These are phyloP conservation scores for Hippophae tibetana DNA, from an alignment of 306 rosid genomes.

Conservation along the genomic window DNA sequence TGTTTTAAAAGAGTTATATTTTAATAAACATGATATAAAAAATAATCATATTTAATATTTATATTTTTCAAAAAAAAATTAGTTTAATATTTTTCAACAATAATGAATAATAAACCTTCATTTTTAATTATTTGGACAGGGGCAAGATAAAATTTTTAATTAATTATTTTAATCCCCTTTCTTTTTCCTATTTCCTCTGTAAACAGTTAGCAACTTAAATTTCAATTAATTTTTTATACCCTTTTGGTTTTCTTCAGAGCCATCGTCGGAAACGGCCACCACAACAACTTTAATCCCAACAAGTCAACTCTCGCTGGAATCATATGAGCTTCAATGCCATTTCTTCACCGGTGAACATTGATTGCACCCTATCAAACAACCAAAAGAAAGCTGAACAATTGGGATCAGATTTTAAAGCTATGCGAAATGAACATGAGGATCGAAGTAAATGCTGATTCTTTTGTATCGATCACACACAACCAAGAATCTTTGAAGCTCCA, in stretches of 20 bases:
- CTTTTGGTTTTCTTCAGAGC: slow-evolving; percentile 11
- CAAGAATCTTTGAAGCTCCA: slow-evolving; percentile 54
- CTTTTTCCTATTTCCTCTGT: no score
- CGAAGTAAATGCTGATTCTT: neutral
- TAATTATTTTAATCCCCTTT: no score
- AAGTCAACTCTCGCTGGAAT: slow-evolving; percentile 60
- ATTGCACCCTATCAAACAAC: slow-evolving; percentile 36
- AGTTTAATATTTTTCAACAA: no score
- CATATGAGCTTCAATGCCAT: slow-evolving; percentile 54
- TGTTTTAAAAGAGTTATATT: no score
- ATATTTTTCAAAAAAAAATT: no score
- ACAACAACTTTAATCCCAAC: slow-evolving; percentile 30
- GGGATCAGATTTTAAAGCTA: neutral
- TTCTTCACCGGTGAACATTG: slow-evolving; percentile 44
- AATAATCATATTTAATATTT: no score
- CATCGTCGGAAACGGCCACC: slow-evolving; percentile 24
- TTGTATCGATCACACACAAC: slow-evolving; percentile 10
- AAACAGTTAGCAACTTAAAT: no score
- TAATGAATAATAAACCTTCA: no score
- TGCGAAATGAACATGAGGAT: neutral
- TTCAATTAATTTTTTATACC: no score
- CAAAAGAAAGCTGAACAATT: slow-evolving; percentile 23
- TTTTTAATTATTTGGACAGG: no score
- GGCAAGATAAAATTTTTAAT: no score
- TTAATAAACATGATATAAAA: no score